Evolutionary conservation across 1,139 yeast genomes (phyloP).

Genomic region (Sugiyamaella neomexicana): DNA sequence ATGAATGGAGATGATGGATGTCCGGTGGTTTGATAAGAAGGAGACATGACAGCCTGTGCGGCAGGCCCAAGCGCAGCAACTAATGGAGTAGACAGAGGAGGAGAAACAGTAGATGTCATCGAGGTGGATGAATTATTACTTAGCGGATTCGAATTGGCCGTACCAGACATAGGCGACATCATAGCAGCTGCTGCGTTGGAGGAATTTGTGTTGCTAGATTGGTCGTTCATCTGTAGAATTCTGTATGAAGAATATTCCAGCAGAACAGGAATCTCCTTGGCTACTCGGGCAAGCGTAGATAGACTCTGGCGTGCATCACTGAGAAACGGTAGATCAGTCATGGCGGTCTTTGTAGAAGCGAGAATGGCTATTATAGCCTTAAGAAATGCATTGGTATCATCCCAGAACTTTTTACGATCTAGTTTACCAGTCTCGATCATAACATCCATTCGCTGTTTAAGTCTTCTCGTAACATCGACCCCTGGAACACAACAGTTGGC

Average conservation of each 20-base stretch:
- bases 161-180: slow-evolving; percentile 15
- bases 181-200: background rate
- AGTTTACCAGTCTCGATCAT: slow-evolving; percentile 50
- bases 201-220: background rate
- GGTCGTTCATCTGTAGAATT: slow-evolving; percentile 23
- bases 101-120: slow-evolving; percentile 13
- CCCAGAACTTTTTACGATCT: slow-evolving; percentile 74
- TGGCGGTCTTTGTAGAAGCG: slow-evolving; percentile 80
- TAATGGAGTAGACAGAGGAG: slow-evolving; percentile 40
- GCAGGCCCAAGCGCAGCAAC: slow-evolving; percentile 44
- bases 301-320: slow-evolving; percentile 79
- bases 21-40: slow-evolving; percentile 23
- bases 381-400: slow-evolving; percentile 77
- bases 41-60: slow-evolving; percentile 41
- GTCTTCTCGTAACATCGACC: slow-evolving; percentile 72
- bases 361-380: slow-evolving; percentile 81
- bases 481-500: slow-evolving; percentile 77
- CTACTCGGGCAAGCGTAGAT: slow-evolving; percentile 79
- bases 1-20: slow-evolving; percentile 9
- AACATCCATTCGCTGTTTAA: slow-evolving; percentile 57
- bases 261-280: slow-evolving; percentile 84
- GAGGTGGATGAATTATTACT: background rate
- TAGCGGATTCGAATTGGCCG: background rate
- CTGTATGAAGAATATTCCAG: slow-evolving; percentile 63
- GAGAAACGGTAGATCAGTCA: slow-evolving; percentile 73